phyloP scores from a whole-genome alignment of 257 asterid species.

The Solanum sejunctum region DNA sequence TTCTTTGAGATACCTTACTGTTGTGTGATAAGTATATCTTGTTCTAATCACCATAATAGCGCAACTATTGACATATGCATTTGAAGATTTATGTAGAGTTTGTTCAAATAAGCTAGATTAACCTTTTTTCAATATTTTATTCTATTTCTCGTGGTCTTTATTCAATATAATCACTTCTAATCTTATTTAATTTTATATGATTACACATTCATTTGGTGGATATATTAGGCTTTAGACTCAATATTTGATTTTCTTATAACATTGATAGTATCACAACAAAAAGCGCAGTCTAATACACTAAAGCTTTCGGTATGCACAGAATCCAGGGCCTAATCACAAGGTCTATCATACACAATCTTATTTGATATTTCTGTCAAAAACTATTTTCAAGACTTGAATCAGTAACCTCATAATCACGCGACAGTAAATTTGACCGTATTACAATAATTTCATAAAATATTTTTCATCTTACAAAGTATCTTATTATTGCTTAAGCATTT shows the following conservation, averaged over 20 bases:
- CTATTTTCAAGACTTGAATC: too few species aligned
- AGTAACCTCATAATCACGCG: too few species aligned
- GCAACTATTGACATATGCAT: not conserved
- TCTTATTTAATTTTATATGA: not conserved
- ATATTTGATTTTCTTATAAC: not conserved
- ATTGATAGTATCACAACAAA: not conserved
- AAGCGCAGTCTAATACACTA: too few species aligned
- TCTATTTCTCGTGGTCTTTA: not conserved
- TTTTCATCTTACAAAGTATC: not conserved
- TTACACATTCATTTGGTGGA: not conserved
- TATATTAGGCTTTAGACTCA: not conserved
- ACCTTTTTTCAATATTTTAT: not conserved
- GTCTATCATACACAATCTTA: too few species aligned
- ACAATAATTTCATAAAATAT: not conserved
- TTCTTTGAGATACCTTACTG: not conserved
- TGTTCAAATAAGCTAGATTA: not conserved
- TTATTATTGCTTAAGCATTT: not conserved
- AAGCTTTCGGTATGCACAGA: too few species aligned
- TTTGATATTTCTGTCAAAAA: too few species aligned
- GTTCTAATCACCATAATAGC: not conserved
- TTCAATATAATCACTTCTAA: not conserved
- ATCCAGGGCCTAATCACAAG: too few species aligned
- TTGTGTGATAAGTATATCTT: not conserved
- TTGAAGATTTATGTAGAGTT: not conserved
- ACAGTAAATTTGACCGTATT: too few species aligned